Evolutionary conservation across 1,284 basidiomycete species (phyloP), one percentile per base, ranked within the genome.

Genomic region (Baeospora myosura): DNA sequence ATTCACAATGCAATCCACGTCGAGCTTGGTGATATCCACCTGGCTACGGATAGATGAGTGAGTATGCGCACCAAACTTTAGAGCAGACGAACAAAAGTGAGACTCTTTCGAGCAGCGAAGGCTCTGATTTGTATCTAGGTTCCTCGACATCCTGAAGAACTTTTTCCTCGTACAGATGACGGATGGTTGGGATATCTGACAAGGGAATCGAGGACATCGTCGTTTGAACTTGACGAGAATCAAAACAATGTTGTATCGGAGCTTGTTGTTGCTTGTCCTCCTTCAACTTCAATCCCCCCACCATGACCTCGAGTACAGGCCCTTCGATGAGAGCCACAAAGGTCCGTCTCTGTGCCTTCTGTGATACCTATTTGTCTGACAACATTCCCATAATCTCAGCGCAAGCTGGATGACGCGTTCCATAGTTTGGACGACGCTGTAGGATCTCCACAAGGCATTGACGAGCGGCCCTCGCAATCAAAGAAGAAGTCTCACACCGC

Each of bases 1-100:
- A 56, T 94, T 95, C 40, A 94, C 90, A 45, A 95, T 87, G 20
- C 80, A 72, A 56, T 91, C 88, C 6, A 87, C 64, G 38, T 78
- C 65, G 20, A 90, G 58, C 45, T 68, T 65, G 5, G 88, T 90
- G 47, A 91, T 88, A 57, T 90, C 83, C 29, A 83, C 86, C 54
- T 81, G 76, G 54, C 87, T 88, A 53, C 24, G 38, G 41, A 46
- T 35, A 33, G 21, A 25, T 36, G 30, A 17, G 34, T 43, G 34
- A 11, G 41, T 38, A 36, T 32, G 37, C 4, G 25, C 43, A 38
- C 17, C 34, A 40, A 34, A 35, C 42, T 34, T 43, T 18, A 31
- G 24, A 29, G 20, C 24, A 23, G 21, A 68, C 79, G 64, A 51
- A 85, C 82, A 69, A 72, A 18, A 85, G 62, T 12, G 78, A 81